Percentiles rank a stretch among this genome's conserved stretches.
Conservation (phyloP, 495 filamentous ascomycete species). For the Hypoxylon lienhwacheense region DNA sequence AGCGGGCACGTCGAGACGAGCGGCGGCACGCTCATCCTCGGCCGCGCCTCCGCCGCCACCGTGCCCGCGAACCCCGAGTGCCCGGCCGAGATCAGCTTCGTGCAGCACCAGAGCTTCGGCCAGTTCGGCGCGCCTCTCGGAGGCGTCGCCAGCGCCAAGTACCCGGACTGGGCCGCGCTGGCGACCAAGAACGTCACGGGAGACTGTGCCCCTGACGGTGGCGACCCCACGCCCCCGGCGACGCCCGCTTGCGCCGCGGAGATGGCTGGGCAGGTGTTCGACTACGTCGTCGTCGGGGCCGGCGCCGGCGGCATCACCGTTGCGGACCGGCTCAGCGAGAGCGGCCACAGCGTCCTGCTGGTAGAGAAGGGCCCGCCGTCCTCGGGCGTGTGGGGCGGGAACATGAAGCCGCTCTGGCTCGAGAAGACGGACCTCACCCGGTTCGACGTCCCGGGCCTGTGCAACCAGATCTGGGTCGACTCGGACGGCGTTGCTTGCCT, state of each 20-base stretch:
- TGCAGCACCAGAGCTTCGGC: slow-evolving; percentile 49
- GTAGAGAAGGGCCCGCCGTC: slow-evolving; percentile 67
- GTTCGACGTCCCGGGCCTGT: slow-evolving; percentile 79
- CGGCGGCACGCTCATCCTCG: slow-evolving; percentile 44
- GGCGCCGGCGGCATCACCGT: slow-evolving; percentile 68
- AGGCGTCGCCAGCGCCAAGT: slow-evolving; percentile 48
- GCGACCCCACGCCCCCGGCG: slow-evolving; percentile 21
- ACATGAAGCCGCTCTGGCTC: slow-evolving; percentile 64
- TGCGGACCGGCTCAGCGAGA: slow-evolving; percentile 69
- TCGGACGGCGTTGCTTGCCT: slow-evolving; percentile 66
- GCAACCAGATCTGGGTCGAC: slow-evolving; percentile 69
- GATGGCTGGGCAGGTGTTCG: slow-evolving; percentile 53
- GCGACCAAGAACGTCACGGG: slow-evolving; percentile 42
- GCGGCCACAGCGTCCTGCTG: slow-evolving; percentile 83
- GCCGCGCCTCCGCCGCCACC: slow-evolving; percentile 46
- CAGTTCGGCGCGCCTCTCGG: slow-evolving; percentile 48
- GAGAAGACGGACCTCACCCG: slow-evolving; percentile 68
- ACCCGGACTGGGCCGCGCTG: slow-evolving; percentile 52
- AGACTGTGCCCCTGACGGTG: slow-evolving; percentile 38
- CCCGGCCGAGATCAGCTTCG: slow-evolving; percentile 40
- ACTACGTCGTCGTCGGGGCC: slow-evolving; percentile 70
- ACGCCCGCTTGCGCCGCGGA: slow-evolving; percentile 40
- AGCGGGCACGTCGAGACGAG: slow-evolving; percentile 45
- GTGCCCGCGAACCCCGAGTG: slow-evolving; percentile 41
- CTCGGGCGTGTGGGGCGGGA: slow-evolving; percentile 62